Base-by-base conservation (phyloP, 2,329 filamentous ascomycete species). In the Xylariomycetidae sp. region DNA sequence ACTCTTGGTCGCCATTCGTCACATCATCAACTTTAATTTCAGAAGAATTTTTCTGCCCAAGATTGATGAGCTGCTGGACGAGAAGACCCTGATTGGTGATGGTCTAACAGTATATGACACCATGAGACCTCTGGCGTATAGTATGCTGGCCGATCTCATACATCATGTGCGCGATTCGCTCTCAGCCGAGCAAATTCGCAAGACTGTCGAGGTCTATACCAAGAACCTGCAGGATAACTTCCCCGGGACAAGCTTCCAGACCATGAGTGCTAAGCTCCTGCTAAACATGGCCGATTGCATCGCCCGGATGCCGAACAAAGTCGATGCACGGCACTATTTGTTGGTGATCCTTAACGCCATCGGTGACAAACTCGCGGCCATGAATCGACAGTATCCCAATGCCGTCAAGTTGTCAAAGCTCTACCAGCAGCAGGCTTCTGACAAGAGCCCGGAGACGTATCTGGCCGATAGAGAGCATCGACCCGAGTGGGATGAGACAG, bases 11-110 rank as follows among this genome's bases (percentile, higher is more conserved):
- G 94, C 92, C 1, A 96, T 98, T 38, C 78, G 94, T 15, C 94
- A 99, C 55, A 96, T 98, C 49, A 96, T 98, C 61, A 98, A 97
- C 63, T 97, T 97, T 64, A 97, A 97, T 56, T 97, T 96, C 50
- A 74, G 92, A 36, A 90, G 88, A 55, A 94, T 97, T 34, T 98
- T 98, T 55, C 66, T 97, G 16, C 81, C 81, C 23, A 94, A 94
- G 60, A 96, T 99, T 46, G 88, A 97, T 47, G 88, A 96, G 56
- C 72, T 99, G 22, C 67, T 99, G 28, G 92, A 99, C 46, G 89
- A 97, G 65, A 77, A 87, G 49, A 97, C 89, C 0, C 64, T 99
- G 36, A 94, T 97, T 35, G 94, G 92, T 9, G 92, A 98, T 62
- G 92, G 92, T 0, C 66, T 98, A 33, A 98, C 92, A 0, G 92